A percentile compares a stretch with the other conserved stretches of the same genome.
phyloP scores from a whole-genome alignment of 2,329 filamentous ascomycete genomes.

The Emericellopsis atlantica region DNA sequence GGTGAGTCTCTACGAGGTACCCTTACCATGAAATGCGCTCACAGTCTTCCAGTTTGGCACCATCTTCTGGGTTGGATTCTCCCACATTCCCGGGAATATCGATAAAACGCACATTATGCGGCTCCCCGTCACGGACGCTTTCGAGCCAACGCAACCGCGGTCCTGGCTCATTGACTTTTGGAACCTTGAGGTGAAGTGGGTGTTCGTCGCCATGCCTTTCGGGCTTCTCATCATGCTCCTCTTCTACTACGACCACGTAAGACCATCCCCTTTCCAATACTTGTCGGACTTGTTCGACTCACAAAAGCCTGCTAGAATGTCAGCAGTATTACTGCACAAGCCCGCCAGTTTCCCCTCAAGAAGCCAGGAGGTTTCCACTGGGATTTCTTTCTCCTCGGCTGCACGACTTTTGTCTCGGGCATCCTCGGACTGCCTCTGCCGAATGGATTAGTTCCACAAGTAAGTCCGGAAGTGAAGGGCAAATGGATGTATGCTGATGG shows the following conservation, averaged over 20 bases:
- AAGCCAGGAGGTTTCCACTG: slow-evolving; percentile 50
- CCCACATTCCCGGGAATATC: slow-evolving; percentile 34
- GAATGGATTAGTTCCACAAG: slow-evolving; percentile 42
- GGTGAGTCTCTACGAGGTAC: slow-evolving; percentile 11
- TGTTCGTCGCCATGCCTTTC: slow-evolving; percentile 39
- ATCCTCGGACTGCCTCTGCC: slow-evolving; percentile 44
- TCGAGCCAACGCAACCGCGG: slow-evolving; percentile 30
- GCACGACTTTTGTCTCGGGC: slow-evolving; percentile 39
- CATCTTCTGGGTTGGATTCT: slow-evolving; percentile 40
- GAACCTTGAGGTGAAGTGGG: slow-evolving; percentile 34
- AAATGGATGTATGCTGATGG: background rate
- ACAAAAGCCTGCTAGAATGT: slow-evolving; percentile 22
- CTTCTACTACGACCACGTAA: slow-evolving; percentile 43
- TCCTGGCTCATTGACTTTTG: slow-evolving; percentile 39
- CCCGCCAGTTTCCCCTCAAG: slow-evolving; percentile 38
- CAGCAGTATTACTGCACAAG: slow-evolving; percentile 42
- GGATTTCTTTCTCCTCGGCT: slow-evolving; percentile 45
- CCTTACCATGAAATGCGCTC: background rate
- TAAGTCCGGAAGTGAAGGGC: slow-evolving; percentile 1
- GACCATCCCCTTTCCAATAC: no score
- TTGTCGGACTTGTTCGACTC: no score
- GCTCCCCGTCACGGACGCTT: slow-evolving; percentile 28
- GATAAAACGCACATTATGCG: slow-evolving; percentile 23
- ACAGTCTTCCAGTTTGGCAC: slow-evolving; percentile 24
- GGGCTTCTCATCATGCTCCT: slow-evolving; percentile 38